A percentile compares a stretch with the other conserved stretches of the same genome.
These are phyloP conservation scores for Asterophora parasitica DNA, from an alignment of 768 basidiomycete species.

Conservation along the genomic window DNA sequence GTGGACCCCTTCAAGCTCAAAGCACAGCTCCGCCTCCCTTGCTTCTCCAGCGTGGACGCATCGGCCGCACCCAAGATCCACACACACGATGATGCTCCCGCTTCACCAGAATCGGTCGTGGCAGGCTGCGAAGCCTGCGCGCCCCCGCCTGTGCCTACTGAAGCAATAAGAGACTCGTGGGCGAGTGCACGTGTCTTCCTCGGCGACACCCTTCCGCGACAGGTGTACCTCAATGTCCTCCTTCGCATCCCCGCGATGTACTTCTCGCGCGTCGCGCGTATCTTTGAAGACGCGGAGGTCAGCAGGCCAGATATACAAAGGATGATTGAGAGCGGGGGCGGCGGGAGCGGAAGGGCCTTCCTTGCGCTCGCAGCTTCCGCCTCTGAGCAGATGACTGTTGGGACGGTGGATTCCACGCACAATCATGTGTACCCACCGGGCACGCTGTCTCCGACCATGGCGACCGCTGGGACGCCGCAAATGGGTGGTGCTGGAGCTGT, in stretches of 20 bases:
- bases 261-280: constrained; percentile 70
- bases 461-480: constrained; percentile 21
- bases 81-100: constrained; percentile 2
- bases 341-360: constrained; percentile 5
- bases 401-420: constrained; percentile 8
- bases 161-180: constrained; percentile 2
- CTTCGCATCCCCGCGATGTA: constrained; percentile 75
- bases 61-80: constrained; percentile 2
- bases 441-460: constrained; percentile 18
- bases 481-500: constrained; percentile 19
- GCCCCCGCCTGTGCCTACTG: neutral
- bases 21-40: constrained; percentile 15
- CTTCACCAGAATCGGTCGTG: constrained; percentile 1
- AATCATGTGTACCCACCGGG: constrained; percentile 6
- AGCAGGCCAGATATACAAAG: constrained; percentile 66
- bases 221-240: constrained; percentile 31
- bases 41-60: constrained; percentile 4
- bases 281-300: constrained; percentile 76
- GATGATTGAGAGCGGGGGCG: constrained; percentile 30
- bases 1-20: constrained; percentile 47
- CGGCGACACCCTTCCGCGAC: constrained; percentile 34
- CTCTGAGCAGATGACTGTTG: constrained; percentile 10
- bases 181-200: constrained; percentile 10
- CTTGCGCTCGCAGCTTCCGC: constrained; percentile 9
- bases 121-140: constrained; percentile 10